Conservation (phyloP, 169 alveolate genomes). For the Plasmodium knowlesi region DNA sequence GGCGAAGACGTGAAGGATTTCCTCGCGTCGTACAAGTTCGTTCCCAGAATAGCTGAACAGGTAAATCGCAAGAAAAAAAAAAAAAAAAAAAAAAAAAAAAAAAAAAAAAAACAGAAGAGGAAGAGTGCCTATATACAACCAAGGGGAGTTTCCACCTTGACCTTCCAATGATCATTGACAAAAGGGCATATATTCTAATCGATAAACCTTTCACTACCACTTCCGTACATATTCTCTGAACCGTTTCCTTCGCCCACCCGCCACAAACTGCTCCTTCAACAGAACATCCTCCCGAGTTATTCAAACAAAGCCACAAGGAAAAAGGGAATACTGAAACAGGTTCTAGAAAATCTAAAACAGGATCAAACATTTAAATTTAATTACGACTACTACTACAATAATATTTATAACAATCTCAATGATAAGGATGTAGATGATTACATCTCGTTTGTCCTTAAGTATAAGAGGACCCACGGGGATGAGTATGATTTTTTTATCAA, state of each 20-base stretch:
- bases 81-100: not conserved
- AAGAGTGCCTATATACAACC: not conserved
- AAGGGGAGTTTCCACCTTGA: not conserved
- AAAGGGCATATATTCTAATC: not conserved
- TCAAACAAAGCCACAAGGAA: conserved; percentile 47
- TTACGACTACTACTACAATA: conserved; percentile 46
- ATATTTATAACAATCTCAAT: conserved; percentile 40
- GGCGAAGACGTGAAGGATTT: conserved; percentile 64
- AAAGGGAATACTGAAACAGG: conserved; percentile 46
- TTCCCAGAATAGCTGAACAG: conserved; percentile 56
- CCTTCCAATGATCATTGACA: not conserved
- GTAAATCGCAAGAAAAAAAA: not conserved
- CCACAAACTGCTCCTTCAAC: not conserved
- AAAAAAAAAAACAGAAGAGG: not conserved
- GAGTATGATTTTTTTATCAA: conserved; percentile 41
- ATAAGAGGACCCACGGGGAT: conserved; percentile 1
- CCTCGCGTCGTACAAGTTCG: conserved; percentile 52
- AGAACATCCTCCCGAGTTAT: conserved; percentile 15
- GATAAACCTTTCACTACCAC: not conserved
- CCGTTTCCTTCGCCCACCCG: not conserved
- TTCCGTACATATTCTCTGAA: not conserved
- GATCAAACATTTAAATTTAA: conserved; percentile 15
- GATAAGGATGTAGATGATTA: conserved; percentile 46
- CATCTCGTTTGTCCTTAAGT: conserved; percentile 14
- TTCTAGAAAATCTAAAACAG: conserved; percentile 19